Evolutionary conservation across 2,329 filamentous ascomycete species (phyloP).

Genomic region (Rhynchosporium graminicola): DNA sequence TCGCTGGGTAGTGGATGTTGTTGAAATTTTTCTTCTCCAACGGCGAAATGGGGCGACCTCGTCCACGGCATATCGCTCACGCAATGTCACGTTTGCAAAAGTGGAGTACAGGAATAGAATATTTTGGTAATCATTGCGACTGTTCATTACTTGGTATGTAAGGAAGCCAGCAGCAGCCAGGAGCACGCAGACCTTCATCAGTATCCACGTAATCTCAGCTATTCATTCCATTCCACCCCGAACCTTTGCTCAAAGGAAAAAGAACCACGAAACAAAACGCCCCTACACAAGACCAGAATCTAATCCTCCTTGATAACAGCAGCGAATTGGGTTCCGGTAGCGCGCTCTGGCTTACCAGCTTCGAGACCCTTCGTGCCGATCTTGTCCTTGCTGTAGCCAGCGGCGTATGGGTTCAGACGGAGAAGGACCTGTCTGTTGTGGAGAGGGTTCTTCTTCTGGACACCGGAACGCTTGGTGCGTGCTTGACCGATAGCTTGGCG

Average conservation of each 20-base stretch:
- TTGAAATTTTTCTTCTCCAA: too few relatives aligned
- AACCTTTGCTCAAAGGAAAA: slow-evolving; percentile 20
- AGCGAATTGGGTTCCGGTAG: slow-evolving; percentile 39
- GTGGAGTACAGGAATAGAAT: neutral
- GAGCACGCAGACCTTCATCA: slow-evolving; percentile 3
- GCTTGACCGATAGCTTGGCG: slow-evolving; percentile 87
- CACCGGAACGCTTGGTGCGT: slow-evolving; percentile 82
- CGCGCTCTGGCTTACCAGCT: slow-evolving; percentile 57
- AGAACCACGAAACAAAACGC: slow-evolving; percentile 24
- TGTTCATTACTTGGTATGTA: slow-evolving; percentile 17
- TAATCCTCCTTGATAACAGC: slow-evolving; percentile 54
- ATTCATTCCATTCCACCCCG: slow-evolving; percentile 2
- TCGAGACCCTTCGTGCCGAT: slow-evolving; percentile 70
- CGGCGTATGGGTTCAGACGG: slow-evolving; percentile 97
- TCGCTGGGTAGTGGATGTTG: too few relatives aligned
- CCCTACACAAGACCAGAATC: slow-evolving; percentile 32
- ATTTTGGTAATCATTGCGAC: slow-evolving; percentile 16
- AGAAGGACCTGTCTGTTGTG: slow-evolving; percentile 98
- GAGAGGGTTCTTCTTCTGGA: slow-evolving; percentile 99
- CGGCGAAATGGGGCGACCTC: too few relatives aligned
- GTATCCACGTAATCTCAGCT: slow-evolving; percentile 11
- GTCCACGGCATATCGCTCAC: too few relatives aligned
- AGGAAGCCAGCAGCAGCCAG: slow-evolving; percentile 16
- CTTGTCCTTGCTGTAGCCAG: slow-evolving; percentile 84
- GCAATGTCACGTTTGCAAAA: too few relatives aligned